Base-by-base conservation (phyloP, 768 basidiomycete genomes). In the Coprinopsis marcescibilis region DNA sequence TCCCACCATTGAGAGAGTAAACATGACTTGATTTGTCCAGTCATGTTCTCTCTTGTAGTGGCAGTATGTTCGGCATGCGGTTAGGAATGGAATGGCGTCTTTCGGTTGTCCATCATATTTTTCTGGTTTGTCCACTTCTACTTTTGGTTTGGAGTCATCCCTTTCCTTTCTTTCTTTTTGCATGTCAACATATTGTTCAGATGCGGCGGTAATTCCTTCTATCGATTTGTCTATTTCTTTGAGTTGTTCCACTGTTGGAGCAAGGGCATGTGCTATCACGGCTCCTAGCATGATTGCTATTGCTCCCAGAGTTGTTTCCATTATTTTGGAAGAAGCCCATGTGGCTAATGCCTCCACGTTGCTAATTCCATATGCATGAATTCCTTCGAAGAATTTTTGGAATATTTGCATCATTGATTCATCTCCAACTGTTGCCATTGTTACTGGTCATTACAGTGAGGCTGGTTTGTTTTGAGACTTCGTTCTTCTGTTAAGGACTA, bases 401-500 rank as follows among this genome's bases (percentile, higher is more conserved):
- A 36, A 36, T 7, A 19, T 36, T 36, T 36, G 35, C n/a, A n/a
- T n/a, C n/a, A n/a, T n/a, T n/a, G n/a, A n/a, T n/a, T n/a, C n/a
- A n/a, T n/a, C n/a, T n/a, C n/a, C n/a, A n/a, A n/a, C n/a, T 36
- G 12, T 17, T 8, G 35, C 35, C 35, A 36, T 36, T 8, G 35
- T 17, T 36, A 36, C n/a, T n/a, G n/a, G n/a, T 36, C 8, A 17
- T 11, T 36, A 19, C 19, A 36, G 35, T 17, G 8, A 7, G 35
- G 8, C 10, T 19, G 12, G 17, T 11, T 8, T n/a, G 35, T 8
- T 36, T 36, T 36, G 17, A 36, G 35, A 36, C 35, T 36, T 36
- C 35, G 35, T 36, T 36, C 35, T 36, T 36, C 35, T 36, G 35
- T 36, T 36, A 36, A 11, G 35, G 35, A 36, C 35, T 36, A 19